Base-by-base conservation (phyloP, 1,284 basidiomycete genomes). In the Irpex sp. region DNA sequence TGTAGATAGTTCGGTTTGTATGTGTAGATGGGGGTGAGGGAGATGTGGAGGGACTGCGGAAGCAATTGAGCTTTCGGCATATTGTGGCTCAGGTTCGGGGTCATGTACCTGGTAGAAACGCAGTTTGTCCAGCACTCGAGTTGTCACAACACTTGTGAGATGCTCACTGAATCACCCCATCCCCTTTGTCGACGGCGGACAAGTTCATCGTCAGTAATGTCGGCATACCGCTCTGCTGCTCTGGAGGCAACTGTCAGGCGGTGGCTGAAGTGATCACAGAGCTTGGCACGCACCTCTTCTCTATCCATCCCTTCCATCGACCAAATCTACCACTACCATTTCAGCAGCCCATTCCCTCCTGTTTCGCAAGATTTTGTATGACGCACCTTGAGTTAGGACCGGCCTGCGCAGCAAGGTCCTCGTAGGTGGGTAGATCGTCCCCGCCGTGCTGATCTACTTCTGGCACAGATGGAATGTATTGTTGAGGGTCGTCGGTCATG, bases 301-400 rank as follows among this genome's bases (percentile, higher is more conserved):
- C 91, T 63, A 93, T 89, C 91, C 91, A 93, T 17, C 86, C 84
- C 71, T 81, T 84, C 91, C 91, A 93, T 64, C 91, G 81, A 46
- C 92, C 91, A 69, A 93, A 92, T 70, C 90, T 91, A 43, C n/a
- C 57, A n/a, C 13, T 39, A 35, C 43, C 43, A 51, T 33, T 46
- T n/a, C 5, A 46, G 17, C 15, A 50, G 49, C 21, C 17, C 9
- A 3, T 33, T 9, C 13, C 6, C 11, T 19, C 13, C n/a, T 11
- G 2, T 13, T 8, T 37, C 8, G 13, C 5, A 19, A 43, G 37
- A 21, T 50, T 51, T 13, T n/a, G 13, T 15, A 61, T 56, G 26
- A 26, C 69, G 62, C 65, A 78, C 90, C 90, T 87, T 37, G 90
- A 92, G 76, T 92, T 92, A 7, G 90, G 88, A 51, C 88, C 90